Evolutionary conservation across 441 rosid species (phyloP).

Genomic region (Bocquillonia castaneifolia): DNA sequence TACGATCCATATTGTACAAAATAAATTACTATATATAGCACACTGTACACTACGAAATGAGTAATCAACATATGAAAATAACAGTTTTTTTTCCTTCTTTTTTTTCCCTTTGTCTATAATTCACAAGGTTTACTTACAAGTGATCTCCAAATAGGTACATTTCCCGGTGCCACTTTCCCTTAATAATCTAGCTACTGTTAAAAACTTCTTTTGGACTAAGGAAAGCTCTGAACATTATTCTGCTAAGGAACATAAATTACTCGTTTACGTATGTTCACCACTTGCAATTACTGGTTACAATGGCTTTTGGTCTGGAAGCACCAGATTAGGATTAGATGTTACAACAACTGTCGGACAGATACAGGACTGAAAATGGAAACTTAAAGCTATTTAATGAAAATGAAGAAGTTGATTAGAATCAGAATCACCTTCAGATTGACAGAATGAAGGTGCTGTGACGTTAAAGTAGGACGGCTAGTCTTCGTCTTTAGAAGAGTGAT

Average conservation of each 20-base stretch:
- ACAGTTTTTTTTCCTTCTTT: background rate
- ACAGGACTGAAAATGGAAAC: conserved; percentile 5
- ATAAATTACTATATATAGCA: too few relatives aligned
- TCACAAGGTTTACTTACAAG: conserved; percentile 27
- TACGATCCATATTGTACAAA: too few relatives aligned
- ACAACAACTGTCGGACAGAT: conserved; percentile 33
- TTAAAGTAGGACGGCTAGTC: conserved; percentile 25
- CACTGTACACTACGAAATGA: background rate
- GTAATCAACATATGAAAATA: background rate
- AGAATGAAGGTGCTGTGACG: conserved; percentile 15
- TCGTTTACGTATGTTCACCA: conserved; percentile 14
- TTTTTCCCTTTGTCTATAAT: background rate
- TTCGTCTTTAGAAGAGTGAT: conserved; percentile 50
- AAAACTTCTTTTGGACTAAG: conserved; percentile 16
- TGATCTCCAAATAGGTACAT: conserved; percentile 27
- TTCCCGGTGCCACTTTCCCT: conserved; percentile 25
- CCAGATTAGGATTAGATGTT: conserved; percentile 38
- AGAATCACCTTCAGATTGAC: conserved; percentile 22
- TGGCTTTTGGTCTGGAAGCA: conserved; percentile 31
- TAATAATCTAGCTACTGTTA: conserved; percentile 19
- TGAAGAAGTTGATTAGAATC: conserved; percentile 19
- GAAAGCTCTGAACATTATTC: conserved; percentile 29
- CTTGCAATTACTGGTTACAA: conserved; percentile 28
- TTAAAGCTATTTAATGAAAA: background rate
- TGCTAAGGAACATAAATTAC: conserved; percentile 20